These are phyloP conservation scores for Drosera spatulata DNA, from an alignment of 179 eudicot species.

Conservation along the genomic window DNA sequence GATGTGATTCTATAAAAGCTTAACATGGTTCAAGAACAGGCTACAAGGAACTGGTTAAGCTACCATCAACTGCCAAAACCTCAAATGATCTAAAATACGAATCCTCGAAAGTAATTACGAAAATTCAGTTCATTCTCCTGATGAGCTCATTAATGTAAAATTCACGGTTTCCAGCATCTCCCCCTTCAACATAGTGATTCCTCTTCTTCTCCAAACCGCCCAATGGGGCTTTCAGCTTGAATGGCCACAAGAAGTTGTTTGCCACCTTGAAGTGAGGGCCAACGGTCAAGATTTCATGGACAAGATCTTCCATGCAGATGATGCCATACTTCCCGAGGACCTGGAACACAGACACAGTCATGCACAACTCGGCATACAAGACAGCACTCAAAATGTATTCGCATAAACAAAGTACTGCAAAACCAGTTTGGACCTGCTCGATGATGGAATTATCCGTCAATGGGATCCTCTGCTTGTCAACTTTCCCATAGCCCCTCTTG, in stretches of 20 bases:
- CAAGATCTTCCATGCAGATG: conserved; percentile 72
- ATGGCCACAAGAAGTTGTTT: conserved; percentile 89
- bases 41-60: too few relatives aligned
- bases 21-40: too few relatives aligned
- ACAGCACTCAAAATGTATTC: neutral
- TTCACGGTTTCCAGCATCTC: conserved; percentile 92
- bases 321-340: conserved; percentile 64
- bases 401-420: neutral
- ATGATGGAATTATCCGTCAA: conserved; percentile 41
- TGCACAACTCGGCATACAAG: neutral
- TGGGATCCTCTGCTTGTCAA: conserved; percentile 41
- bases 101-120: too few relatives aligned
- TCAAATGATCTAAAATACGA: too few relatives aligned
- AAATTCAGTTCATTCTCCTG: conserved; percentile 74
- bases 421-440: conserved; percentile 32
- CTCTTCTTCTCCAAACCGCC: conserved; percentile 84
- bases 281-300: conserved; percentile 76
- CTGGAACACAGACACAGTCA: conserved; percentile 17
- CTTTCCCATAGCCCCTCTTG: conserved; percentile 58
- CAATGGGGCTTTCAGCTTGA: conserved; percentile 73
- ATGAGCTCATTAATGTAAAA: conserved; percentile 66
- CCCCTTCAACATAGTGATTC: conserved; percentile 86
- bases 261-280: conserved; percentile 87
- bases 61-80: too few relatives aligned
- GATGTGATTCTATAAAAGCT: too few relatives aligned